Base-by-base conservation (phyloP, 2,329 filamentous ascomycete genomes). In the Epichloe hybrida region DNA sequence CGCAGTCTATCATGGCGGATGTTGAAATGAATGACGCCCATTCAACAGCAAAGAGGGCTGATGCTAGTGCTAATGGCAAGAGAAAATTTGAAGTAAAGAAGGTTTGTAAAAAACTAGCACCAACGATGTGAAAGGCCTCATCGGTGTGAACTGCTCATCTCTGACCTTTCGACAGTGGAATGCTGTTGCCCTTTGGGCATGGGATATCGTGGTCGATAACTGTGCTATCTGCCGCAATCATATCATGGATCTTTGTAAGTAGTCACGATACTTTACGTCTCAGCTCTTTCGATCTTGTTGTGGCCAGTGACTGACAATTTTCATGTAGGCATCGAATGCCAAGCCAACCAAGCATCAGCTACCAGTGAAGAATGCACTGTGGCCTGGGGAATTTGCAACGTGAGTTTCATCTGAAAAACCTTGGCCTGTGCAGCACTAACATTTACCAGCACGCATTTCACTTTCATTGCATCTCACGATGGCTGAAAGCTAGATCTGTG, bases 121-220 rank as follows among this genome's bases (percentile, higher is more conserved):
- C 47, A 20, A 12, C 9, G 34, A 11, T 12, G 8, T 41, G 11
- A 11, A 31, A 23, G 3, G 8, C 38, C 21, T 27, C 6, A 12
- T 37, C 11, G 34, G 13, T n/a, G 13, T 44, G 38, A 8, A 20
- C 34, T n/a, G 20, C 23, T 31, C 17, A 11, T 27, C 41, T 46
- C 39, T 45, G 36, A 52, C 27, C 21, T 23, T 35, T 40, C 17
- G 56, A 42, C 62, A 96, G 91, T 98, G 93, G 93, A 97, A 97
- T 62, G 93, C 93, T 0, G 93, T 98, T 48, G 90, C 93, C 40
- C 77, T 98, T 2, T 98, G 93, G 93, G 93, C 93, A 0, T 98
- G 93, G 93, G 93, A 98, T 66, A 98, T 98, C 53, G 90, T 97
- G 35, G 93, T 98, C 54, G 93, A 98, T 72, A 98, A 98, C 77